Percentiles rank a stretch among this genome's conserved stretches.
phyloP scores from a whole-genome alignment of 257 asterid species.

The Solanum chiquidenum region DNA sequence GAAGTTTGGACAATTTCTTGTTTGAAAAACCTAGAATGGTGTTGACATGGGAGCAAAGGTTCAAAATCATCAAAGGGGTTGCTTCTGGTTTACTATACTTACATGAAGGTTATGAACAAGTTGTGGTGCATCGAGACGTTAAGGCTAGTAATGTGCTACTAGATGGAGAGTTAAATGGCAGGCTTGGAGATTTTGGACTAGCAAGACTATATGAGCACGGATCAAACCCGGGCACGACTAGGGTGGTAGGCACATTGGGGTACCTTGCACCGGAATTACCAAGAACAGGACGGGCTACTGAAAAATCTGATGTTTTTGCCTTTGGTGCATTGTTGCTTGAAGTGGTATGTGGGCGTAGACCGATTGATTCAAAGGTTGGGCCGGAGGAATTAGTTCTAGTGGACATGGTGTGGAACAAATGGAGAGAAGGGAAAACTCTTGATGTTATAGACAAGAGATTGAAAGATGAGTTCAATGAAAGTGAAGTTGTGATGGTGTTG shows the following conservation, averaged over 20 bases:
- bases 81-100: constrained; percentile 56
- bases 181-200: constrained; percentile 57
- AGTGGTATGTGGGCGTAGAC: constrained; percentile 14
- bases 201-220: constrained; percentile 58
- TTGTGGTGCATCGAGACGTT: constrained; percentile 51
- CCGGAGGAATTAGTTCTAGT: constrained; percentile 6
- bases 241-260: constrained; percentile 61
- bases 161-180: constrained; percentile 42
- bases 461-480: neutral
- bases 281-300: constrained; percentile 46
- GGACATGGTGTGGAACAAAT: constrained; percentile 9
- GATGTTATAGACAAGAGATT: constrained; percentile 7
- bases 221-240: constrained; percentile 42
- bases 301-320: constrained; percentile 44
- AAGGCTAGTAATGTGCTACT: constrained; percentile 62
- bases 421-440: neutral
- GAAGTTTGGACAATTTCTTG: constrained; percentile 50
- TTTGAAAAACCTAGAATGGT: constrained; percentile 25
- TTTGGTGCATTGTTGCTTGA: constrained; percentile 51
- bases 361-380: constrained; percentile 4
- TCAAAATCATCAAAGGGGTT: constrained; percentile 52
- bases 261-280: constrained; percentile 60
- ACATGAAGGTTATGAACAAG: constrained; percentile 62
- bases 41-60: constrained; percentile 52
- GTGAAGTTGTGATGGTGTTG: constrained; percentile 2